phyloP scores from a whole-genome alignment of 2,329 filamentous ascomycete species.

The Ceratocystis lukuohia region DNA sequence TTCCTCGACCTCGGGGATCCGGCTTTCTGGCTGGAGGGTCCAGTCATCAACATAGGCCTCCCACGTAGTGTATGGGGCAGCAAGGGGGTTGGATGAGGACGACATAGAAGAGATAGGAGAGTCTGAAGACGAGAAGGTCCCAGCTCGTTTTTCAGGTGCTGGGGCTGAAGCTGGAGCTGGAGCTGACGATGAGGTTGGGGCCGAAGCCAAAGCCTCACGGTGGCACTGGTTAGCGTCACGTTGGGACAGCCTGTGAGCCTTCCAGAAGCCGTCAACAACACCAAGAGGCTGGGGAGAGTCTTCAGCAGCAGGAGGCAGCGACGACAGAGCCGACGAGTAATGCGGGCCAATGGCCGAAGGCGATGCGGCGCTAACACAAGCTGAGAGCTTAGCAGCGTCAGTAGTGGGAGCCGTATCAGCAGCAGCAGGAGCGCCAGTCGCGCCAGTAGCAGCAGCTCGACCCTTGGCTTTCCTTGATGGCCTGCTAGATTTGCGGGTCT shows the following conservation, averaged over 20 bases:
- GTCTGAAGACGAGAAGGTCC: neutral
- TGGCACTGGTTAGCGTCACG: conserved; percentile 5
- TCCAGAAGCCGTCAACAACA: conserved; percentile 10
- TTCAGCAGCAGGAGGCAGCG: neutral
- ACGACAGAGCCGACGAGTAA: neutral
- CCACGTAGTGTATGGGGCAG: conserved; percentile 29
- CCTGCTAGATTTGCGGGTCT: neutral
- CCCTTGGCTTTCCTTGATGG: neutral
- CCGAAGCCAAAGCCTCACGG: conserved; percentile 4
- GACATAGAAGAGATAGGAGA: conserved; percentile 1
- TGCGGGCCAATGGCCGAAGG: neutral
- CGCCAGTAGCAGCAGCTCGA: neutral
- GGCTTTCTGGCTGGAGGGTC: conserved; percentile 29
- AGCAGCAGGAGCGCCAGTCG: neutral
- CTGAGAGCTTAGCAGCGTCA: neutral
- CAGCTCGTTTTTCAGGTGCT: neutral
- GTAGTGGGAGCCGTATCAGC: neutral
- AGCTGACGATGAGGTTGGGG: neutral
- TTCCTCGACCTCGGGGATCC: conserved; percentile 21
- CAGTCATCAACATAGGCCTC: conserved; percentile 32
- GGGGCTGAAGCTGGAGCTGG: neutral
- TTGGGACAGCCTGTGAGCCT: neutral
- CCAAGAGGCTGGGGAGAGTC: conserved; percentile 9
- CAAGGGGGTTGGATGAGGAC: conserved; percentile 12
- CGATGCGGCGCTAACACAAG: neutral